Base-by-base conservation (phyloP, 2,329 filamentous ascomycete genomes). In the Stachybotrys chartarum region DNA sequence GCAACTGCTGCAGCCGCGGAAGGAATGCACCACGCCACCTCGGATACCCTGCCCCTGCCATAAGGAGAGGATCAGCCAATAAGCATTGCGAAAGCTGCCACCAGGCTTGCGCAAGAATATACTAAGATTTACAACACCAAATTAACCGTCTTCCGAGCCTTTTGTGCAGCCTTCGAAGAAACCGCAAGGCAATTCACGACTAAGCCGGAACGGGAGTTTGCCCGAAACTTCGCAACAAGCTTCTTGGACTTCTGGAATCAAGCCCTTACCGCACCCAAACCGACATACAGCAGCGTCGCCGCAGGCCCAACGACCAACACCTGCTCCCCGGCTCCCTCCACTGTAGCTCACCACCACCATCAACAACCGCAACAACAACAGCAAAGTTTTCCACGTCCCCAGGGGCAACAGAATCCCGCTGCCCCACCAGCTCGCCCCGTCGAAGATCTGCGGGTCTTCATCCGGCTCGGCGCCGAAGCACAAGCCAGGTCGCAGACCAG, bases 361-460 rank as follows among this genome's bases (percentile, higher is more conserved):
- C 49, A 51, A 55, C 44, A 56, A 48, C 55, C 51, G 30, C 49
- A 54, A 5, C 30, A 58, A 49, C 1, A 51, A 53, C 49, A 52
- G 42, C 32, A 55, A 50, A 59, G 52, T 50, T 32, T 42, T 16
- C 47, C 16, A 51, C 57, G 51, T 57, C 54, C 51, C 54, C 54
- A 57, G 46, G 55, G 55, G 52, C 55, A 56, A 60, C 57, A 54
- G 44, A 30, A 30, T 12, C 18, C 45, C 11, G 46, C 46, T 44
- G 52, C 57, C 57, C 57, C 55, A 57, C 48, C 30, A 50, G 48
- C 7, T 50, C 48, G 48, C 16, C 52, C 47, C 53, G 50, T 53
- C 35, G 56, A 56, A 46, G 55, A 56, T 52, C 57, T 57, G 50
- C 48, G 57, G 7, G 55, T 59, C 55, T 59, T 60, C 42, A 51